Evolutionary conservation across 179 eudicot genomes (phyloP).

Genomic region (Camellia oleifera): DNA sequence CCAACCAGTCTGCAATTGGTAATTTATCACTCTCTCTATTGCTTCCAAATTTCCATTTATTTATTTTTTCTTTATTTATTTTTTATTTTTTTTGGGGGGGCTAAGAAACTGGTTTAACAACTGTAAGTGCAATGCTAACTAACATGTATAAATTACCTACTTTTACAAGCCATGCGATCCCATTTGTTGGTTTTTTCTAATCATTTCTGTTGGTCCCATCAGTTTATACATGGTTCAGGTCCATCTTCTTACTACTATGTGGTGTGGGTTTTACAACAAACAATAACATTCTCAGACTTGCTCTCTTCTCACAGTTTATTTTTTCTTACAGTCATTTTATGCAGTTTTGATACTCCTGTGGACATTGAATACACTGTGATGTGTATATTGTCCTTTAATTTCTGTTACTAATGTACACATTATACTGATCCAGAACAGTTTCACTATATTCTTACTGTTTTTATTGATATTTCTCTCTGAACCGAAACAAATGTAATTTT

Average conservation of each 20-base stretch:
- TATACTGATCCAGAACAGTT: too few relatives aligned
- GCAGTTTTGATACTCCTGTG: neutral
- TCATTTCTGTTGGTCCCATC: neutral
- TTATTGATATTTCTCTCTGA: too few relatives aligned
- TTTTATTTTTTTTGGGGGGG: too few relatives aligned
- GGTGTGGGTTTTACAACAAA: neutral
- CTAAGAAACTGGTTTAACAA: neutral
- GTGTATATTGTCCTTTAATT: neutral
- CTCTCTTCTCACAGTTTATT: neutral
- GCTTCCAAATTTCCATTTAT: neutral
- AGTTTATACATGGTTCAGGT: neutral
- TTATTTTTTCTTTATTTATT: neutral
- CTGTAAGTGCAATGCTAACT: neutral
- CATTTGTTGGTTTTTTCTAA: neutral
- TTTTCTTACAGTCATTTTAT: neutral
- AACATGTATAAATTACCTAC: neutral
- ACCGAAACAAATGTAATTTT: too few relatives aligned
- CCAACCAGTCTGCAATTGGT: conserved; percentile 69
- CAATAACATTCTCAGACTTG: neutral
- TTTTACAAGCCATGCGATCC: neutral
- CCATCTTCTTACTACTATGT: neutral
- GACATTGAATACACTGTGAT: neutral
- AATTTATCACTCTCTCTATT: conserved; percentile 13
- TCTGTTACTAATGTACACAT: neutral
- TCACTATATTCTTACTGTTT: neutral